A percentile compares a stretch with the other conserved stretches of the same genome.
Evolutionary conservation across 345 rosid genomes (phyloP).

Genomic region (Eucalyptus regnans): DNA sequence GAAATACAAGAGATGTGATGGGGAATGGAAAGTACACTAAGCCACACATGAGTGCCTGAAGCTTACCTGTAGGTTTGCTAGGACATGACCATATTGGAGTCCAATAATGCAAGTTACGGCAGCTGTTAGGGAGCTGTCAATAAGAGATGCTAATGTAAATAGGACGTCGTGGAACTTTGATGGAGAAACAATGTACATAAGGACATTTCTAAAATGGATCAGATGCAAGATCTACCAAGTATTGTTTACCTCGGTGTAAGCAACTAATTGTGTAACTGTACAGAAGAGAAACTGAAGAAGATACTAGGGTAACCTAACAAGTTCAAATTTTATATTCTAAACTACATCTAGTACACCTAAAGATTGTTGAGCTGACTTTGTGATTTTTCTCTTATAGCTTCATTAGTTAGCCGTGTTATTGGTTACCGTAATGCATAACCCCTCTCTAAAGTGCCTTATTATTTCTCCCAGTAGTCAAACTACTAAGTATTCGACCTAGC

Average conservation of each 20-base stretch:
- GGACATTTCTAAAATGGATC: not conserved
- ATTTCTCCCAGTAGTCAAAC: not conserved
- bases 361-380: not conserved
- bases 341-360: not conserved
- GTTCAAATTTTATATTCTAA: not conserved
- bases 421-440: not conserved
- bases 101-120: constrained; percentile 30
- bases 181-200: not conserved
- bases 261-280: not conserved
- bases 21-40: not conserved
- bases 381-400: not conserved
- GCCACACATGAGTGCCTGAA: not conserved
- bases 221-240: not conserved
- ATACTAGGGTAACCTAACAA: not conserved
- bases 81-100: constrained; percentile 36
- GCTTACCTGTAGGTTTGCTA: constrained; percentile 19
- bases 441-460: not conserved
- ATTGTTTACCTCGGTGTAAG: not conserved
- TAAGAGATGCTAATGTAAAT: not conserved
- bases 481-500: not conserved
- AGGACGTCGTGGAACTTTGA: not conserved
- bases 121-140: constrained; percentile 27
- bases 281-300: not conserved
- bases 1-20: not conserved
- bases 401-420: not conserved